Percentiles rank a stretch among this genome's conserved stretches.
These are phyloP conservation scores for Zhuliangozyma blackwelliae DNA, from an alignment of 1,139 yeast genomes.

Conservation along the genomic window DNA sequence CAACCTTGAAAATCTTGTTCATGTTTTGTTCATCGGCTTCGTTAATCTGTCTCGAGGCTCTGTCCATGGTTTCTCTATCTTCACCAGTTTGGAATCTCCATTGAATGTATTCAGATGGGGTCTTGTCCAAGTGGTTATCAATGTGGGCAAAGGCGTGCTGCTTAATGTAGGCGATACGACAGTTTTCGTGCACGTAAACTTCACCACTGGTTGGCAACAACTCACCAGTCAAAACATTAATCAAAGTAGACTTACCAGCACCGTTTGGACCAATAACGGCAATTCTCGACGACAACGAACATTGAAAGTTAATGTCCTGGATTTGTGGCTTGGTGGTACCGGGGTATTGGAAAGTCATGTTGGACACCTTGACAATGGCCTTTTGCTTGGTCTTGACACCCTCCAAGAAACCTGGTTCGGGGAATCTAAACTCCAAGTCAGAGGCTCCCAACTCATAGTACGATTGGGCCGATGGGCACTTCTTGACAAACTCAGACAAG, in stretches of 20 bases:
- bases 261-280: slow-evolving; percentile 99
- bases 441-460: slow-evolving; percentile 99
- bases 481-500: slow-evolving; percentile 96
- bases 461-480: slow-evolving; percentile 97
- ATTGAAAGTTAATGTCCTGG: slow-evolving; percentile 88
- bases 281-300: slow-evolving; percentile 98
- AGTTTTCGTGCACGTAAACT: slow-evolving; percentile 98
- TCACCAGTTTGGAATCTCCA: slow-evolving; percentile 99
- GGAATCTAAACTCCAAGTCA: slow-evolving; percentile 93
- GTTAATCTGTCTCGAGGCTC: slow-evolving; percentile 98
- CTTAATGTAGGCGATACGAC: slow-evolving; percentile 99
- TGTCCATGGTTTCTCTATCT: slow-evolving; percentile 99
- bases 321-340: slow-evolving; percentile 97
- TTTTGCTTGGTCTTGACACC: slow-evolving; percentile 99
- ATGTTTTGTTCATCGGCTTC: slow-evolving; percentile 96
- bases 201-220: slow-evolving; percentile 97
- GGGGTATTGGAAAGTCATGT: slow-evolving; percentile 98
- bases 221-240: slow-evolving; percentile 99
- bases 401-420: slow-evolving; percentile 99
- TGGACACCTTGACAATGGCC: slow-evolving; percentile 96
- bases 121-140: slow-evolving; percentile 97
- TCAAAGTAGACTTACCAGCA: slow-evolving; percentile 99
- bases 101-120: slow-evolving; percentile 99
- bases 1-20: slow-evolving; percentile 99
- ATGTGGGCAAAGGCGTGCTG: slow-evolving; percentile 99